Conservation (phyloP, 345 rosid genomes). For the Hirschfeldia incana region DNA sequence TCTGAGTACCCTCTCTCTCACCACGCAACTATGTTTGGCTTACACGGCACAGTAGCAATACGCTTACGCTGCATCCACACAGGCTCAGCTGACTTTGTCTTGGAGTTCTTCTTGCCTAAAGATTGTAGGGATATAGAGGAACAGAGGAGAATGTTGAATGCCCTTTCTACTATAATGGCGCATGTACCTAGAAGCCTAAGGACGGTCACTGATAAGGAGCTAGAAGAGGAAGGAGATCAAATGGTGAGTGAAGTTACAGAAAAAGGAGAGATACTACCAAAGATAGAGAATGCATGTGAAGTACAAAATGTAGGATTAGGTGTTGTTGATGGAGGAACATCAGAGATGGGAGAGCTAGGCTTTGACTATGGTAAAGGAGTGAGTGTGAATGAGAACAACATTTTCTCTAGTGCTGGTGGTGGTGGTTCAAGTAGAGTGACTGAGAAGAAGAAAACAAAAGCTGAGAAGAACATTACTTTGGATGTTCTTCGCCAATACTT, state of each 20-base stretch:
- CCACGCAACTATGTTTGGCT: slow-evolving; percentile 82
- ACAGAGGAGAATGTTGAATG: slow-evolving; percentile 73
- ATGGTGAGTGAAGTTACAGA: slow-evolving; percentile 39
- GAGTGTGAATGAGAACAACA: slow-evolving; percentile 48
- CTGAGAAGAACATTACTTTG: neutral
- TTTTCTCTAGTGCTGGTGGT: slow-evolving; percentile 42
- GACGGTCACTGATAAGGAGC: slow-evolving; percentile 73
- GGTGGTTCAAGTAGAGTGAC: slow-evolving; percentile 34
- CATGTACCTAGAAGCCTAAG: slow-evolving; percentile 69
- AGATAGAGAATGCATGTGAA: slow-evolving; percentile 27
- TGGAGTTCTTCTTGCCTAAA: slow-evolving; percentile 90
- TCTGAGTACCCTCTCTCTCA: slow-evolving; percentile 91
- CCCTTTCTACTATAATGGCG: slow-evolving; percentile 67
- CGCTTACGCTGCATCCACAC: slow-evolving; percentile 72
- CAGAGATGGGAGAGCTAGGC: slow-evolving; percentile 33
- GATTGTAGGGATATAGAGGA: slow-evolving; percentile 59
- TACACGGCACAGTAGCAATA: slow-evolving; percentile 82
- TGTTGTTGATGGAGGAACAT: slow-evolving; percentile 15
- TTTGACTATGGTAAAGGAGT: slow-evolving; percentile 47
- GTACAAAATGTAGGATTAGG: slow-evolving; percentile 4
- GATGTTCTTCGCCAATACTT: neutral
- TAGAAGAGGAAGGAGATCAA: slow-evolving; percentile 47
- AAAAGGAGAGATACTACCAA: slow-evolving; percentile 28
- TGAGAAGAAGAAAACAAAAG: slow-evolving; percentile 30
- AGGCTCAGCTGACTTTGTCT: slow-evolving; percentile 69